These are phyloP conservation scores for Candida stauntonica DNA, from an alignment of 805 yeast genomes.

Conservation along the genomic window DNA sequence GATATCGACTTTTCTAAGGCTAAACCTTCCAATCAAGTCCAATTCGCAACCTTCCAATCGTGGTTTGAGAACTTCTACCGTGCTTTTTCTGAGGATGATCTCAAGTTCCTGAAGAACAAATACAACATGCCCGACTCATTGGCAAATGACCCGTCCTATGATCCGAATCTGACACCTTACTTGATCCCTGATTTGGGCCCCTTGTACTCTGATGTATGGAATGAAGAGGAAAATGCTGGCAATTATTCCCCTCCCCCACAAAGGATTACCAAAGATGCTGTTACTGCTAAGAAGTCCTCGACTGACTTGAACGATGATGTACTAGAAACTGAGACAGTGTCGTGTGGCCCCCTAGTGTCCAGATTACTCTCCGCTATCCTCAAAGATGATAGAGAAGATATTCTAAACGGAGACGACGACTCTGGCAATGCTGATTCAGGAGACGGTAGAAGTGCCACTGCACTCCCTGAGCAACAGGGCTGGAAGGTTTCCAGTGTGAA, in stretches of 20 bases:
- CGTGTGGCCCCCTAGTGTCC: conserved; percentile 89
- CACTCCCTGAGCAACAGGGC: conserved; percentile 39
- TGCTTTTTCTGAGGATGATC: conserved; percentile 73
- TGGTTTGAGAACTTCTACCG: conserved; percentile 85
- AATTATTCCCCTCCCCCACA: conserved; percentile 48
- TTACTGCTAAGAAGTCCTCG: conserved; percentile 55
- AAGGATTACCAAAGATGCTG: conserved; percentile 36
- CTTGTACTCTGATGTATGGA: conserved; percentile 79
- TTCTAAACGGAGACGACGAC: conserved; percentile 15
- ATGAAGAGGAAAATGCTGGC: conserved; percentile 64
- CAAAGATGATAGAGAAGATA: conserved; percentile 32
- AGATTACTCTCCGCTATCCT: conserved; percentile 79
- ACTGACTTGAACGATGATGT: conserved; percentile 54
- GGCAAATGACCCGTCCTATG: conserved; percentile 43
- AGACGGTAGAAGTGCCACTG: conserved; percentile 25
- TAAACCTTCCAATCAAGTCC: conserved; percentile 88
- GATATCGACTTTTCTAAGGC: conserved; percentile 78
- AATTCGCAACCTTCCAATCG: conserved; percentile 79
- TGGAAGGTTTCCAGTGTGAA: conserved; percentile 43
- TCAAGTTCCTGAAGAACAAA: conserved; percentile 63
- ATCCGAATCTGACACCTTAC: conserved; percentile 68
- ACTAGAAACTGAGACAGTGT: conserved; percentile 67
- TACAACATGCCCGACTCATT: conserved; percentile 49
- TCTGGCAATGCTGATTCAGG: conserved; percentile 23
- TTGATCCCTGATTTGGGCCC: conserved; percentile 84